Conservation (phyloP, 2,329 filamentous ascomycete genomes). For the Metarhizium rileyi region DNA sequence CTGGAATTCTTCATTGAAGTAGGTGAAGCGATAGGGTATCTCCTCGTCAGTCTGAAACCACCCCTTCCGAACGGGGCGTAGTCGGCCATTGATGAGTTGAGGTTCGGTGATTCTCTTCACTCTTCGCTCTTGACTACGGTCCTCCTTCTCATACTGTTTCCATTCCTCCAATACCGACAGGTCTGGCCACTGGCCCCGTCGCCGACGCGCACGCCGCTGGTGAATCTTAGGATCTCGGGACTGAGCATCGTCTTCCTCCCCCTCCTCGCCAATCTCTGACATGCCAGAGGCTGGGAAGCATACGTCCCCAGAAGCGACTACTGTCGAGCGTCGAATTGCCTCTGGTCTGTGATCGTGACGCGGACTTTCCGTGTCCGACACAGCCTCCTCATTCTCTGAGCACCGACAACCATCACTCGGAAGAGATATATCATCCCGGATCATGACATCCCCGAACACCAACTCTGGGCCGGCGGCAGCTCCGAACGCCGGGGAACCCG, state of each 20-base stretch:
- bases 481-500: slow-evolving; percentile 48
- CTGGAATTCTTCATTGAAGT: slow-evolving; percentile 95
- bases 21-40: slow-evolving; percentile 88
- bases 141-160: slow-evolving; percentile 81
- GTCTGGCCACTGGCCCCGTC: slow-evolving; percentile 76
- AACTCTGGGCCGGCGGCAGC: slow-evolving; percentile 40
- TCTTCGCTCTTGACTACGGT: slow-evolving; percentile 66
- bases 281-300: slow-evolving; percentile 70
- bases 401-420: slow-evolving; percentile 18
- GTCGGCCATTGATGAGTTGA: slow-evolving; percentile 78
- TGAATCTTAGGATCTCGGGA: slow-evolving; percentile 31
- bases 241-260: slow-evolving; percentile 48
- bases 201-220: slow-evolving; percentile 38
- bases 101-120: slow-evolving; percentile 92
- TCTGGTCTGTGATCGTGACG: slow-evolving; percentile 20
- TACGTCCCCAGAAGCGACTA: slow-evolving; percentile 74
- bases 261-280: slow-evolving; percentile 66
- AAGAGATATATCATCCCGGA: slow-evolving; percentile 52
- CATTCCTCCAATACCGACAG: slow-evolving; percentile 77
- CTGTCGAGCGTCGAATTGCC: slow-evolving; percentile 36
- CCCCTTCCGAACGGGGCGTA: slow-evolving; percentile 67
- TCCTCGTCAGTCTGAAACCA: slow-evolving; percentile 90
- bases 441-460: slow-evolving; percentile 60
- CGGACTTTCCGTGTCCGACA: slow-evolving; percentile 18
- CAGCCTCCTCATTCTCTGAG: slow-evolving; percentile 21